These are phyloP conservation scores for Thraustochytrium sp. DNA, from an alignment of 352 stramenopile genomes.

Conservation along the genomic window DNA sequence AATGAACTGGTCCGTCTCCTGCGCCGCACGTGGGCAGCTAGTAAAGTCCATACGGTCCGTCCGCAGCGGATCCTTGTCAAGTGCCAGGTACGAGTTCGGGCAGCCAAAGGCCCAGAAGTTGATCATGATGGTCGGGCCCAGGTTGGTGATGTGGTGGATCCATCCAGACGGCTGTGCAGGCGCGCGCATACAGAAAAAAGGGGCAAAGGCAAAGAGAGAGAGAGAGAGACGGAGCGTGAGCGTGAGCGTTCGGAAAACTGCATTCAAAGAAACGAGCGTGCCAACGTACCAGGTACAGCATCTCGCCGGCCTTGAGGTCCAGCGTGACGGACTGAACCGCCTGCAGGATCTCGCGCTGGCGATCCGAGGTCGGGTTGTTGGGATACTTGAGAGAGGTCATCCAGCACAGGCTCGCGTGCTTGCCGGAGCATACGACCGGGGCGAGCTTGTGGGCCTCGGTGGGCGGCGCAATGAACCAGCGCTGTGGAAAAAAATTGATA, in stretches of 20 bases:
- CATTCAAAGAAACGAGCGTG: too few relatives aligned
- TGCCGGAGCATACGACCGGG: conserved; percentile 31
- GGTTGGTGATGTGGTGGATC: conserved; percentile 43
- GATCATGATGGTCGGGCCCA: conserved; percentile 38
- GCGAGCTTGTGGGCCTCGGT: conserved; percentile 6
- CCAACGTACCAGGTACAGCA: conserved; percentile 44
- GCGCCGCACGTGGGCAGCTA: not conserved
- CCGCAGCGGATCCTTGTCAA: conserved; percentile 24
- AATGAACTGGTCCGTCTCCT: not conserved
- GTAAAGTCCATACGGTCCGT: conserved; percentile 18
- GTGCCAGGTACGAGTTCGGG: conserved; percentile 13
- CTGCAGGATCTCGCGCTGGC: not conserved
- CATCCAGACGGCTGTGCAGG: conserved; percentile 38
- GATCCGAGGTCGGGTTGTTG: not conserved
- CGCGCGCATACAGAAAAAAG: too few relatives aligned
- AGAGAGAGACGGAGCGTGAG: too few relatives aligned
- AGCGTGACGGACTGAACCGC: conserved; percentile 30
- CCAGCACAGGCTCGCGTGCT: conserved; percentile 45
- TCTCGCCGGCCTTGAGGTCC: conserved; percentile 38
- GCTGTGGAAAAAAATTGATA: too few relatives aligned
- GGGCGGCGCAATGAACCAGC: conserved; percentile 42
- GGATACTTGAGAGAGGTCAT: conserved; percentile 37
- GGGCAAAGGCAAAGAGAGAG: too few relatives aligned
- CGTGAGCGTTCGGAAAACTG: too few relatives aligned
- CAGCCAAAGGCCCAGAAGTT: conserved; percentile 44